Conservation (phyloP, 2,329 filamentous ascomycete species). For the Penicillium expansum region DNA sequence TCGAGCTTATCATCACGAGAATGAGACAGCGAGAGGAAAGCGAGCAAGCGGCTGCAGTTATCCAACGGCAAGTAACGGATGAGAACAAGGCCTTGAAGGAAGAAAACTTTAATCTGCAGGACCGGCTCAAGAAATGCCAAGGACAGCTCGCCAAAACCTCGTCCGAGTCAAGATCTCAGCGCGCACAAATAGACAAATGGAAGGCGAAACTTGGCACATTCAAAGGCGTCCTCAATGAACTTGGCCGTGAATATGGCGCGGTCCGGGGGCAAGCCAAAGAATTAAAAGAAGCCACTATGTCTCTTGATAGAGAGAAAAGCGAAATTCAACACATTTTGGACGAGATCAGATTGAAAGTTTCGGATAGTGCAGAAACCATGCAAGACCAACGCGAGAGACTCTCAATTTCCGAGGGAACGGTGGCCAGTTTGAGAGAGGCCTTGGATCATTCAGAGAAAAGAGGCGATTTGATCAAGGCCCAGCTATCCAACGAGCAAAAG, state of each 20-base stretch:
- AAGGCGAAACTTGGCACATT: slow-evolving; percentile 35
- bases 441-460: slow-evolving; percentile 27
- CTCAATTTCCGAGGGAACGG: slow-evolving; percentile 15
- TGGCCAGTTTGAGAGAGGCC: slow-evolving; percentile 25
- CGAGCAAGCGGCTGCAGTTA: slow-evolving; percentile 21
- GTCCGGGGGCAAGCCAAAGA: slow-evolving; percentile 32
- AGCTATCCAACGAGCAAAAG: slow-evolving; percentile 32
- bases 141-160: slow-evolving; percentile 20
- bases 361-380: slow-evolving; percentile 14
- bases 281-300: slow-evolving; percentile 25
- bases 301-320: slow-evolving; percentile 26
- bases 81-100: slow-evolving; percentile 24
- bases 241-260: slow-evolving; percentile 35
- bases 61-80: slow-evolving; percentile 29
- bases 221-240: slow-evolving; percentile 31
- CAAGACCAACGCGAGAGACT: slow-evolving; percentile 22
- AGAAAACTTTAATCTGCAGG: slow-evolving; percentile 30
- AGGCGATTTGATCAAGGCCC: slow-evolving; percentile 13
- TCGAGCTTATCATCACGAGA: slow-evolving; percentile 35
- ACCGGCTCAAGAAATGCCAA: slow-evolving; percentile 21
- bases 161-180: slow-evolving; percentile 21
- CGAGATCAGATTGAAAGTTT: slow-evolving; percentile 24
- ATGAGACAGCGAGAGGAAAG: slow-evolving; percentile 37
- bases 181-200: slow-evolving; percentile 33
- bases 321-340: slow-evolving; percentile 25